Base-by-base conservation (phyloP, 495 filamentous ascomycete species). In the Penicillium longicatenatum region DNA sequence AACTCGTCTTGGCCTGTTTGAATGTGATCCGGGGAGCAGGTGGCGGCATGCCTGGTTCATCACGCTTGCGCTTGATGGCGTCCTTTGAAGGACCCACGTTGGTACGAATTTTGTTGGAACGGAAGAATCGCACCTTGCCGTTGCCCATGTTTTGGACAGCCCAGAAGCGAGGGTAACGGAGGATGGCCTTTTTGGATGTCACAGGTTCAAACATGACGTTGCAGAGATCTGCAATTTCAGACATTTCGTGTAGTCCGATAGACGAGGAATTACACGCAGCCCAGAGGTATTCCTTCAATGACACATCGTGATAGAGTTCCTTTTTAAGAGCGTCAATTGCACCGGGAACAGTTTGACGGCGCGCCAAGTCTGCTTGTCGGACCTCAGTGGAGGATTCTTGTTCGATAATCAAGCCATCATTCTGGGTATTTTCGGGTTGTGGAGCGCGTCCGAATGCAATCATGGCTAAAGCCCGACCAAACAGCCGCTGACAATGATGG, bases 211-310 rank as follows among this genome's bases (percentile, higher is more conserved):
- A 94, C 54, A 98, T 76, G 22, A 91, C 72, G 14, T 73, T 75
- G 66, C 90, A 93, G 41, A 97, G 77, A 58, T 95, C 90, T 19
- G 89, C 74, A 3, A 97, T 74, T 48, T 90, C 86, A n/a, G 80
- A 77, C 30, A 93, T 80, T 66, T 98, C 92, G n/a, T 81, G 67
- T 2, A 90, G 58, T 8, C 84, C 84, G 53, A 91, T 81, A 30
- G 68, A 65, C 0, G 82, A 77, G 0, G 92, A 93, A 39, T 86
- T 84, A 46, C 91, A 80, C 19, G 92, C 92, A 49, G 79, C 76
- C 90, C 92, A 95, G 16, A 97, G 72, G n/a, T 84, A 83, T 12
- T 83, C 74, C 60, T 87, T 86, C 50, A 98, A 67, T 3, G 75
- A 75, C 16, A 74, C 52, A 52, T 93, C 85, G 22, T 77, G 73